These are phyloP conservation scores for Candida smagusa DNA, from an alignment of 1,139 yeast species.

Conservation along the genomic window DNA sequence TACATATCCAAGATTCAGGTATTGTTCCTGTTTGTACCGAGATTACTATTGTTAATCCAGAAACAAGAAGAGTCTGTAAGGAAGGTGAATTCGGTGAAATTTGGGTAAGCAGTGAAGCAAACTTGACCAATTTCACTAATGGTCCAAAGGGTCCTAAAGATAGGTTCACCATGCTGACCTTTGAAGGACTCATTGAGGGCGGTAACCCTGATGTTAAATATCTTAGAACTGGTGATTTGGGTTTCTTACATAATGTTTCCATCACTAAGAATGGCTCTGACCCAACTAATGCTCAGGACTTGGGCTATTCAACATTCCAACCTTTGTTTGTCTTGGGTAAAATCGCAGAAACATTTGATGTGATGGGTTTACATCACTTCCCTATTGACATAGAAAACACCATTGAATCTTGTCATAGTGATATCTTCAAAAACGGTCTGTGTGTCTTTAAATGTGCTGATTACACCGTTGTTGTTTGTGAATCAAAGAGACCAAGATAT, in stretches of 20 bases:
- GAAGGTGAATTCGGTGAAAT: slow-evolving; percentile 98
- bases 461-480: slow-evolving; percentile 74
- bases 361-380: slow-evolving; percentile 87
- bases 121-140: slow-evolving; percentile 59
- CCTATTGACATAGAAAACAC: slow-evolving; percentile 80
- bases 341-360: slow-evolving; percentile 86
- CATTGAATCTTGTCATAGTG: slow-evolving; percentile 63
- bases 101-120: slow-evolving; percentile 93
- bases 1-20: slow-evolving; percentile 90
- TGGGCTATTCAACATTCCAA: slow-evolving; percentile 51
- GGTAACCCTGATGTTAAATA: slow-evolving; percentile 66
- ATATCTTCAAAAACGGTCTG: slow-evolving; percentile 55
- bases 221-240: slow-evolving; percentile 89
- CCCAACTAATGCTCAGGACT: slow-evolving; percentile 31
- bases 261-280: slow-evolving; percentile 45
- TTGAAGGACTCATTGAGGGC: slow-evolving; percentile 54
- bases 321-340: slow-evolving; percentile 83
- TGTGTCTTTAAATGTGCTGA: slow-evolving; percentile 85
- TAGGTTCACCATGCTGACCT: slow-evolving; percentile 39
- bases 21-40: slow-evolving; percentile 95
- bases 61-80: slow-evolving; percentile 71
- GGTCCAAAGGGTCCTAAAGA: slow-evolving; percentile 51
- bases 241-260: slow-evolving; percentile 76
- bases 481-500: slow-evolving; percentile 50
- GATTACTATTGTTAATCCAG: slow-evolving; percentile 93